Evolutionary conservation across 495 filamentous ascomycete genomes (phyloP).

Genomic region (Neurospora discreta): DNA sequence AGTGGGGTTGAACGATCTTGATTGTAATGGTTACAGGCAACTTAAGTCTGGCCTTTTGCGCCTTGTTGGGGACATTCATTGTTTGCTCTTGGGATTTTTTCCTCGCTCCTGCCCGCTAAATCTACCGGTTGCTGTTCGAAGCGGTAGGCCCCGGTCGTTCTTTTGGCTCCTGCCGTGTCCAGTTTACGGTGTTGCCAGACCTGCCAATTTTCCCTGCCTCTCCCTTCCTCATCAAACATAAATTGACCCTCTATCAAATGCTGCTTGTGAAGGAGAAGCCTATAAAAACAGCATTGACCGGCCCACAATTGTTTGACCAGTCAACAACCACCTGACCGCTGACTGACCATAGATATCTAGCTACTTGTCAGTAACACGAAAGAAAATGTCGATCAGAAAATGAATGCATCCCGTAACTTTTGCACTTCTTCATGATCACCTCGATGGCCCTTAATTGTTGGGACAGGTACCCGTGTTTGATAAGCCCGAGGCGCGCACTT

Average conservation of each 20-base stretch:
- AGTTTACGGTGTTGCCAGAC: background rate
- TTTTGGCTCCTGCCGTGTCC: background rate
- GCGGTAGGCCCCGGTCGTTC: background rate
- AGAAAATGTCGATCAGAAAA: background rate
- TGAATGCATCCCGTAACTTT: background rate
- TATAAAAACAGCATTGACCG: background rate
- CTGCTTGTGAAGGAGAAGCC: background rate
- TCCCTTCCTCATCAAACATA: background rate
- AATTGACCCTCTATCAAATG: background rate
- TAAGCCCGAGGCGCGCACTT: background rate
- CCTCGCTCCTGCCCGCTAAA: background rate
- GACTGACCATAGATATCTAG: background rate
- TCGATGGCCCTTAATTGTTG: background rate
- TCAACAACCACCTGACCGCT: background rate
- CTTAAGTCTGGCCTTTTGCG: background rate
- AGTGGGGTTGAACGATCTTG: background rate
- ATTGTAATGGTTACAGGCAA: background rate
- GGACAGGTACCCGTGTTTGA: background rate
- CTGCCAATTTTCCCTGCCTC: background rate
- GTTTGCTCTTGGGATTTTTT: background rate
- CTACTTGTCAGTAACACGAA: background rate
- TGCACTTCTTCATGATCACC: background rate
- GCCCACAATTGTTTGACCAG: background rate
- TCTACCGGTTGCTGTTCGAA: background rate
- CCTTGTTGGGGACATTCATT: background rate